Evolutionary conservation across 306 rosid species (phyloP), one percentile per base, ranked within the genome.

Genomic region (Malus sieversii): DNA sequence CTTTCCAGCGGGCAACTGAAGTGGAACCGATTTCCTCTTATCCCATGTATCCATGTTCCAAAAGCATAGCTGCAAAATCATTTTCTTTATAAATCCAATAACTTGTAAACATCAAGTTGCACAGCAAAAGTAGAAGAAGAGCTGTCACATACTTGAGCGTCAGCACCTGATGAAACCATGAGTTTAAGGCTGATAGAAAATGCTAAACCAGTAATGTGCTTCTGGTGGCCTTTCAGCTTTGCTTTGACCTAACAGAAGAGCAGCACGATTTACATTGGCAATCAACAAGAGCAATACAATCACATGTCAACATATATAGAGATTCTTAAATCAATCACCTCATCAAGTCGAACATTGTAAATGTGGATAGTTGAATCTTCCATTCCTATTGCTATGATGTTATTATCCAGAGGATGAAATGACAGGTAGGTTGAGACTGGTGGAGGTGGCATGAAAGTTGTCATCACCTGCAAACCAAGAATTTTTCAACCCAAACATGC

Each of bases 331-430:
- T 38, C 51, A 72, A 53, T 75, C 78, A 90, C 96, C 90, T 88
- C 90, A 81, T 88, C 93, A 73, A 87, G 88, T 77, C 93, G 77
- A 77, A 90, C 96, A 79, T 88, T 90, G 80, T 90, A 90, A 72
- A 90, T 88, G 65, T 88, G 89, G 82, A 90, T 88, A 20, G 89
- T 80, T 45, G 96, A 88, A 76, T 90, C 96, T 75, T 88, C 93
- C 89, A 89, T 88, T 74, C 96, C 96, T 73, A 90, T 88, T 71
- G 93, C 96, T 69, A 90, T 87, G 82, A 90, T 87, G 81, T 90
- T 88, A 74, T 90, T 90, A 82, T 90, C 96, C 70, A 74, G 84
- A 62, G 96, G 96, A 76, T 90, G 96, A 82, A 90, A 90, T 61
- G 93, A 91, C 55, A 90, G 79, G 73, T 78, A 90, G 74, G 93